A percentile compares a stretch with the other conserved stretches of the same genome.
These are phyloP conservation scores for Drosera spatulata DNA, from an alignment of 179 eudicot genomes.

Conservation along the genomic window DNA sequence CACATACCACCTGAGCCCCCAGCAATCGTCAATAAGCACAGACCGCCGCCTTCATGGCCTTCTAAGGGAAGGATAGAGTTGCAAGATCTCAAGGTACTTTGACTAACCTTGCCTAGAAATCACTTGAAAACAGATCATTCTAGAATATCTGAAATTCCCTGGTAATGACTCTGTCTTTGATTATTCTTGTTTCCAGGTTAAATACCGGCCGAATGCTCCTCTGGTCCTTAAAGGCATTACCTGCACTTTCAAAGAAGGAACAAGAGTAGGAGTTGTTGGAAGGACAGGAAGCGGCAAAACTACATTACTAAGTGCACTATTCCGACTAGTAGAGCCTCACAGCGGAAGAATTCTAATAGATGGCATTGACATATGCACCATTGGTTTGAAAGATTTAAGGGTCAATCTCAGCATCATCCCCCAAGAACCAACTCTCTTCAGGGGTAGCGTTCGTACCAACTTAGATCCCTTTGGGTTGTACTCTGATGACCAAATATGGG, in stretches of 20 bases:
- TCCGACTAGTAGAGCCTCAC: slow-evolving; percentile 56
- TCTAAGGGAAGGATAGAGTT: slow-evolving; percentile 40
- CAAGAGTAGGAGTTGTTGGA: slow-evolving; percentile 57
- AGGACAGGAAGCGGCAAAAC: slow-evolving; percentile 73
- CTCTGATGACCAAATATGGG: slow-evolving; percentile 60
- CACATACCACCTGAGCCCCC: slow-evolving; percentile 57
- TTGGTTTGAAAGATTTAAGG: slow-evolving; percentile 58
- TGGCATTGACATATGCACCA: slow-evolving; percentile 42
- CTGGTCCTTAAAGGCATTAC: slow-evolving; percentile 66
- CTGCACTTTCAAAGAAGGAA: slow-evolving; percentile 46
- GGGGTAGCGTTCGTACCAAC: slow-evolving; percentile 54
- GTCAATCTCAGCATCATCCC: slow-evolving; percentile 60
- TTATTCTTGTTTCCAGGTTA: slow-evolving; percentile 26
- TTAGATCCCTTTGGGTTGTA: slow-evolving; percentile 58
- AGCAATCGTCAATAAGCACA: slow-evolving; percentile 42
- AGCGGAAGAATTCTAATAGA: slow-evolving; percentile 44
- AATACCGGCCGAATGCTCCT: slow-evolving; percentile 64
- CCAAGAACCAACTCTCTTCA: slow-evolving; percentile 77
- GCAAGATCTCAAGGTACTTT: slow-evolving; percentile 40
- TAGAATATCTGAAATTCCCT: too few species aligned
- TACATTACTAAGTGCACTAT: slow-evolving; percentile 56
- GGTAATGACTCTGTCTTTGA: too few species aligned
- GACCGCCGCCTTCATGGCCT: slow-evolving; percentile 68
- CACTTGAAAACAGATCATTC: too few species aligned
- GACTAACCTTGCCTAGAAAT: not conserved